A percentile compares a stretch with the other conserved stretches of the same genome.
These are phyloP conservation scores for Rhodamnia rubescens DNA, from an alignment of 345 rosid species.

Conservation along the genomic window DNA sequence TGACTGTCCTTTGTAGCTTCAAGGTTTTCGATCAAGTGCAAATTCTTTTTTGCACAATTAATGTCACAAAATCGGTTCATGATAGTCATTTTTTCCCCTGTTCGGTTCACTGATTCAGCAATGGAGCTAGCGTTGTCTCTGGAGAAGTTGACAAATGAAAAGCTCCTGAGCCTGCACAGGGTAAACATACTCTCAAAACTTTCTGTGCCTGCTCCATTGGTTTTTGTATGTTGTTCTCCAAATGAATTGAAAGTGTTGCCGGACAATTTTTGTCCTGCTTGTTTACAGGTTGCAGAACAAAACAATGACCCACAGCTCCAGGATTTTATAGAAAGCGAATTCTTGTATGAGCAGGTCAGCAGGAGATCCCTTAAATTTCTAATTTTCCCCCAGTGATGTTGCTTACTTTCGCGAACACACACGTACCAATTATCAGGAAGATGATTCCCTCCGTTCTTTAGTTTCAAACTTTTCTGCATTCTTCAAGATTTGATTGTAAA, in stretches of 20 bases:
- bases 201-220: background rate
- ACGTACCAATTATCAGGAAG: background rate
- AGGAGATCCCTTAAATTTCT: background rate
- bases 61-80: background rate
- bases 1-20: background rate
- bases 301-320: slow-evolving; percentile 59
- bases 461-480: no score
- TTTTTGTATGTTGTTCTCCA: background rate
- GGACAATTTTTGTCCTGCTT: background rate
- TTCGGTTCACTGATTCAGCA: slow-evolving; percentile 23
- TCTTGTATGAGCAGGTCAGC: slow-evolving; percentile 62
- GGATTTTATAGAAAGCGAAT: slow-evolving; percentile 64
- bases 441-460: background rate
- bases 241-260: background rate
- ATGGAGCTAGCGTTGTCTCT: slow-evolving; percentile 85
- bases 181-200: slow-evolving; percentile 13
- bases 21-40: background rate
- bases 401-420: background rate
- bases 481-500: no score
- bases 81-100: background rate
- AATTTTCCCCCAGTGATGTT: background rate
- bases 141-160: slow-evolving; percentile 84
- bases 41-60: background rate
- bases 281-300: slow-evolving; percentile 45
- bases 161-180: slow-evolving; percentile 62